phyloP scores from a whole-genome alignment of 371 early-diverging fungal species.

The Chytridium lagenaria region DNA sequence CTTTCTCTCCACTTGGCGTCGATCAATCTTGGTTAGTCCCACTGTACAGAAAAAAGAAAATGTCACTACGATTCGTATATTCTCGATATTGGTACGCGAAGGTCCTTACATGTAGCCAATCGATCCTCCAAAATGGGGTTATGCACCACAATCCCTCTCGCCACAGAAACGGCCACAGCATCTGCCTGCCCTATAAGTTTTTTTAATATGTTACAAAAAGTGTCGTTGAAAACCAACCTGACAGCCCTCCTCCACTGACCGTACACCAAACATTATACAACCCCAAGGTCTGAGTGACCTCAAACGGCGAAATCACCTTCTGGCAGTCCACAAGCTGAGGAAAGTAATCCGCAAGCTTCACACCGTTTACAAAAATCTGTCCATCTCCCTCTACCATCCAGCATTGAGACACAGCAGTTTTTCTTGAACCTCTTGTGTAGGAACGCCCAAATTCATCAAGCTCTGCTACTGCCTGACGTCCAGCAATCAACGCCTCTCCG shows the following conservation, averaged over 20 bases:
- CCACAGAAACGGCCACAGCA: slow-evolving; percentile 85
- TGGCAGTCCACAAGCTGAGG: slow-evolving; percentile 68
- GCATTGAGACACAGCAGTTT: slow-evolving; percentile 80
- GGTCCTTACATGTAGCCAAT: slow-evolving; percentile 57
- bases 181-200: slow-evolving; percentile 78
- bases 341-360: slow-evolving; percentile 79
- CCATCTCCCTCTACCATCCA: slow-evolving; percentile 82
- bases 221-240: slow-evolving; percentile 55
- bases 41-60: neutral
- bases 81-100: slow-evolving; percentile 11
- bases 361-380: slow-evolving; percentile 82
- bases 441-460: slow-evolving; percentile 82
- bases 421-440: slow-evolving; percentile 82
- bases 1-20: slow-evolving; percentile 93
- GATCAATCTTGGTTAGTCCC: slow-evolving; percentile 74
- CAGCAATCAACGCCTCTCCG: slow-evolving; percentile 26
- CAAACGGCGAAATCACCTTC: slow-evolving; percentile 76
- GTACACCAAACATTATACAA: slow-evolving; percentile 87
- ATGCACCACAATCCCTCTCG: slow-evolving; percentile 78
- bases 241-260: slow-evolving; percentile 86
- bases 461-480: neutral
- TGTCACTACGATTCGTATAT: too few species aligned
- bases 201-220: neutral
- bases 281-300: slow-evolving; percentile 66
- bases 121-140: slow-evolving; percentile 62